Conservation (phyloP, 352 stramenopile species). For the Globisporangium viniferum region DNA sequence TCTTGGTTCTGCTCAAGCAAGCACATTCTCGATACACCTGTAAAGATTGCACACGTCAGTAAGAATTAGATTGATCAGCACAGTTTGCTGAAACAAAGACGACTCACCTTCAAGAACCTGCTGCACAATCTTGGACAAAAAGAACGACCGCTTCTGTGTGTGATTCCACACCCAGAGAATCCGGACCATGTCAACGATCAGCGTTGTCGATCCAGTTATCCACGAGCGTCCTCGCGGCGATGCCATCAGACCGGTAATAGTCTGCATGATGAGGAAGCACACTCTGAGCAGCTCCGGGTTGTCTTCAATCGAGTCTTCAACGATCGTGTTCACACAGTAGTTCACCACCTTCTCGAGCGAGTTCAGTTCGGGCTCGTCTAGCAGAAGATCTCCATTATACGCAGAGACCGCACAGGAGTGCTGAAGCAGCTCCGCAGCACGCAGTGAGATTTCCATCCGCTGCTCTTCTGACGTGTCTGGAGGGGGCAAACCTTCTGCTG, state of each 20-base stretch:
- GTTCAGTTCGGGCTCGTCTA: slow-evolving; percentile 42
- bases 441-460: slow-evolving; percentile 54
- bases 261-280: slow-evolving; percentile 68
- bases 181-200: slow-evolving; percentile 68
- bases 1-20: slow-evolving; percentile 59
- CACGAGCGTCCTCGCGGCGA: slow-evolving; percentile 54
- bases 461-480: slow-evolving; percentile 43
- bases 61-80: neutral
- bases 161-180: slow-evolving; percentile 80
- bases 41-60: neutral
- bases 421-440: slow-evolving; percentile 62
- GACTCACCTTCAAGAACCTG: slow-evolving; percentile 74
- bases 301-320: slow-evolving; percentile 30
- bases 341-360: slow-evolving; percentile 66
- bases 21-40: slow-evolving; percentile 61
- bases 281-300: slow-evolving; percentile 39
- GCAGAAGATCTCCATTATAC: slow-evolving; percentile 50
- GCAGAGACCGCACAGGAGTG: slow-evolving; percentile 60
- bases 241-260: slow-evolving; percentile 60
- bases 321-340: slow-evolving; percentile 62
- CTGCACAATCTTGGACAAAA: slow-evolving; percentile 62
- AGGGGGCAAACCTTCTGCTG: slow-evolving; percentile 36
- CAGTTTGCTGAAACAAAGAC: neutral
- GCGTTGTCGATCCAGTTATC: slow-evolving; percentile 53
- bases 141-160: slow-evolving; percentile 32